A percentile compares a stretch with the other conserved stretches of the same genome.
These are phyloP conservation scores for Aegle marmelos DNA, from an alignment of 345 rosid species.

Conservation along the genomic window DNA sequence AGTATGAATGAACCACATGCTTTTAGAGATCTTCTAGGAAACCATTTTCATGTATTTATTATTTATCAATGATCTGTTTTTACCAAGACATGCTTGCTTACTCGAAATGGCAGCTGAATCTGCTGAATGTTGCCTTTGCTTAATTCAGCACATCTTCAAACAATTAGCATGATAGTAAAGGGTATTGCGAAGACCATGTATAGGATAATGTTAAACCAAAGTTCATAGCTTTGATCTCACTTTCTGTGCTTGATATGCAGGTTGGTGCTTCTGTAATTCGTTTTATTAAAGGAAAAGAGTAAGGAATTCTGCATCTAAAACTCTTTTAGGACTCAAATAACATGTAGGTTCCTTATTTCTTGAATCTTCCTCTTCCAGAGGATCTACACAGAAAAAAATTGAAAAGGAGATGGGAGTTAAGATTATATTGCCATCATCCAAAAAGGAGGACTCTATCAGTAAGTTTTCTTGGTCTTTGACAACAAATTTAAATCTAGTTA, in stretches of 20 bases:
- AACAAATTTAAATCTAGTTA: not conserved
- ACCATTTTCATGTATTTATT: not conserved
- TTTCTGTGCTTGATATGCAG: slow-evolving; percentile 38
- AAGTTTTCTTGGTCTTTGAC: slow-evolving; percentile 23
- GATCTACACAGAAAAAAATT: slow-evolving; percentile 54
- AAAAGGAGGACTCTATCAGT: slow-evolving; percentile 66
- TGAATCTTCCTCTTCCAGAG: slow-evolving; percentile 40
- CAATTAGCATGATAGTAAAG: not conserved
- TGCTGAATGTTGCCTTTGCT: not conserved
- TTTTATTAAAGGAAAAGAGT: slow-evolving; percentile 78
- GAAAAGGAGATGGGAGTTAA: slow-evolving; percentile 81
- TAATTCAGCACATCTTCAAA: not conserved
- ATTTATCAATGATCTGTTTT: not conserved
- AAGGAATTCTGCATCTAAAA: slow-evolving; percentile 27
- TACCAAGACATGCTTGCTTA: not conserved
- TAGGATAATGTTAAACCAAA: not conserved
- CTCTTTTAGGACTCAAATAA: slow-evolving; percentile 13
- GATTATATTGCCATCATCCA: slow-evolving; percentile 64
- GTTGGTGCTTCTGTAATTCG: slow-evolving; percentile 77
- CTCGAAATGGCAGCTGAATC: not conserved
- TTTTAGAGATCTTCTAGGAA: slow-evolving; percentile 1
- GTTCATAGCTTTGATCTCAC: not conserved
- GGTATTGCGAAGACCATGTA: not conserved
- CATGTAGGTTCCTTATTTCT: slow-evolving; percentile 13
- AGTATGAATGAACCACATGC: not conserved